These are phyloP conservation scores for Nitzschia sp. DNA, from an alignment of 108 stramenopile genomes.

Conservation along the genomic window DNA sequence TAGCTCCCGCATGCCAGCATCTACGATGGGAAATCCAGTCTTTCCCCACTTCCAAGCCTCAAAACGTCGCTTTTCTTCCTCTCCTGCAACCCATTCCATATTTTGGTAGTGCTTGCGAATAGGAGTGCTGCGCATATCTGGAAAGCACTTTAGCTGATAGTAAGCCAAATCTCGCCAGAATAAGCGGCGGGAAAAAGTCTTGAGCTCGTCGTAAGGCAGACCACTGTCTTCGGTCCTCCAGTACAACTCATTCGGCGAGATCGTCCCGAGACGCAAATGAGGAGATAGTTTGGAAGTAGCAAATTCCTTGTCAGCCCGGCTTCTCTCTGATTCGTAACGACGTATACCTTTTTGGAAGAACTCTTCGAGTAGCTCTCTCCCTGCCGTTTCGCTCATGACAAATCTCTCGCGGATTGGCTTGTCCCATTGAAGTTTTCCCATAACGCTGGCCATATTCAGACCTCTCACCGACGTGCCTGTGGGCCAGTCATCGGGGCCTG, in stretches of 20 bases:
- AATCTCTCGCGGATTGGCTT: slow-evolving; percentile 31
- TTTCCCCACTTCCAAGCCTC: slow-evolving; percentile 63
- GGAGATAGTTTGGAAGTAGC: slow-evolving; percentile 30
- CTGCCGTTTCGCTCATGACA: slow-evolving; percentile 34
- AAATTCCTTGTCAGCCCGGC: slow-evolving; percentile 35
- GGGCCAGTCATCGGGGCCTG: slow-evolving; percentile 11
- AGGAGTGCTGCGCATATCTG: slow-evolving; percentile 30
- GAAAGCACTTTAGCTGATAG: slow-evolving; percentile 37
- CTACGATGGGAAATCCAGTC: slow-evolving; percentile 85
- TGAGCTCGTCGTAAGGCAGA: slow-evolving; percentile 33
- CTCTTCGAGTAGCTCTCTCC: slow-evolving; percentile 5
- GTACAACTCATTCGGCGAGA: slow-evolving; percentile 44
- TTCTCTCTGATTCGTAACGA: slow-evolving; percentile 32
- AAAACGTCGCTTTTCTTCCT: slow-evolving; percentile 35
- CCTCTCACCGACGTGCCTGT: neutral
- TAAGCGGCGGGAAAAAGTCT: slow-evolving; percentile 44
- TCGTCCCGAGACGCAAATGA: slow-evolving; percentile 38
- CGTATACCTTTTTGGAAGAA: slow-evolving; percentile 31
- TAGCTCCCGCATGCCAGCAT: slow-evolving; percentile 89
- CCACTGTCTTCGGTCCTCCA: slow-evolving; percentile 32
- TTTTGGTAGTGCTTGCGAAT: slow-evolving; percentile 43
- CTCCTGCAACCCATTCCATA: slow-evolving; percentile 35
- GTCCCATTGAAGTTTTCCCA: slow-evolving; percentile 26
- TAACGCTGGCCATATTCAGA: slow-evolving; percentile 20
- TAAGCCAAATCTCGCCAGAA: slow-evolving; percentile 53